Evolutionary conservation across 371 early-diverging fungal species (phyloP), one percentile per base, ranked within the genome.

Genomic region (Mortierella sp.): DNA sequence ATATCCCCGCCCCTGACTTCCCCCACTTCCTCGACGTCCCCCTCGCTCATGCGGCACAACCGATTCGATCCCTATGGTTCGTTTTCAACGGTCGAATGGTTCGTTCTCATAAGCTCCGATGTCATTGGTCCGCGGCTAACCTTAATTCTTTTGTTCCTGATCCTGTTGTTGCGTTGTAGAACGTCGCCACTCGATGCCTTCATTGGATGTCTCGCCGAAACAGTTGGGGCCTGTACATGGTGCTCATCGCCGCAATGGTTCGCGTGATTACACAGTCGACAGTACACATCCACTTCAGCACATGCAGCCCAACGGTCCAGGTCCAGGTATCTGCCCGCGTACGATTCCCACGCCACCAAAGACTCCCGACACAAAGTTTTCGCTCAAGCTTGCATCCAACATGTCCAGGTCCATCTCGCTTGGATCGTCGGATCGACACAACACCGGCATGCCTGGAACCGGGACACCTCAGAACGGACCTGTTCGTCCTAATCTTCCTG

Each of bases 11-110:
- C 67, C 41, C 63, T n/a, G n/a, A n/a, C 56, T 1, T 73, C 74
- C 9, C 74, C 74, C 1, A 73, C 74, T 3, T 16, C 58, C 0
- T 13, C 62, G 8, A 49, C 67, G 7, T 61, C 74, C n/a, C 71
- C 71, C 16, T 52, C 64, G 1, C n/a, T 58, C 24, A 13, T 51
- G 3, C 74, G 74, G 16, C 21, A 24, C 45, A 54, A 51, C 31
- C 44, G 74, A 28, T 73, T 73, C 37, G 74, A 73, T 25, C 74
- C 74, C 37, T 73, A 73, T 54, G 74, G 74, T 73, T 58, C 12
- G 62, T 3, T 17, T 55, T 16, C 19, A 22, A n/a, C 63, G 71
- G 14, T 46, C 71, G 3, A 63, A 70, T 46, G 63, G 64, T 63
- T 48, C 43, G 64, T 28, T 24, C 52, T 22, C 48, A 47, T 24